Evolutionary conservation across 495 filamentous ascomycete species (phyloP).

Genomic region (Glutinoglossum americanum): DNA sequence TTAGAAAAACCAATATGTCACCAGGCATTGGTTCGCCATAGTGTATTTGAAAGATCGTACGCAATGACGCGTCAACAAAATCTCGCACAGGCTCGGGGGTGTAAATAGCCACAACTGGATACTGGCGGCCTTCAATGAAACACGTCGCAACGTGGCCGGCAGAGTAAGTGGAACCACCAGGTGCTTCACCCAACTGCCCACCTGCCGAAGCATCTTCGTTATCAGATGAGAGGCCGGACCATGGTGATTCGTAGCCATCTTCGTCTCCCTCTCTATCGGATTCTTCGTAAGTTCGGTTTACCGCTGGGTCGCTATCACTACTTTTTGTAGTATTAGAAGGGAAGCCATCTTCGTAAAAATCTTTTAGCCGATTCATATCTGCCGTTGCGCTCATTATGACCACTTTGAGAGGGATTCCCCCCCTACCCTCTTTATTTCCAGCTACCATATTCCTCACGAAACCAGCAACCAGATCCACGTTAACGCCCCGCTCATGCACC

Average conservation of each 20-base stretch:
- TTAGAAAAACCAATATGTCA: slow-evolving; percentile 83
- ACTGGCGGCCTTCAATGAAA: slow-evolving; percentile 73
- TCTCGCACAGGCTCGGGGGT: slow-evolving; percentile 57
- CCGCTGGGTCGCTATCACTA: slow-evolving; percentile 10
- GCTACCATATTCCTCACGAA: slow-evolving; percentile 59
- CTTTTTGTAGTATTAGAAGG: neutral
- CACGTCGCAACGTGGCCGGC: slow-evolving; percentile 28
- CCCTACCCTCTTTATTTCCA: slow-evolving; percentile 33
- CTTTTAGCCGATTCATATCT: slow-evolving; percentile 53
- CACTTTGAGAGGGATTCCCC: slow-evolving; percentile 60
- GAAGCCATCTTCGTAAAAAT: slow-evolving; percentile 44
- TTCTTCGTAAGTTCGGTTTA: slow-evolving; percentile 6
- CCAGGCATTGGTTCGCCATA: slow-evolving; percentile 73
- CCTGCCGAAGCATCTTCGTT: neutral
- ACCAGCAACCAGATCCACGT: slow-evolving; percentile 75
- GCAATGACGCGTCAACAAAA: slow-evolving; percentile 61
- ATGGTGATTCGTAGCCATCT: slow-evolving; percentile 7
- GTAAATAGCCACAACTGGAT: slow-evolving; percentile 62
- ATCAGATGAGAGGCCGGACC: slow-evolving; percentile 9
- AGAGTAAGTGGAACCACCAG: neutral
- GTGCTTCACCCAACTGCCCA: neutral
- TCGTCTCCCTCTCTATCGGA: neutral
- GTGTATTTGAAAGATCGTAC: slow-evolving; percentile 76
- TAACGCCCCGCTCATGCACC: slow-evolving; percentile 91
- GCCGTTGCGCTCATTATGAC: slow-evolving; percentile 94